phyloP scores from a whole-genome alignment of 2,329 filamentous ascomycete genomes.

The Berkeleyomyces basicola region DNA sequence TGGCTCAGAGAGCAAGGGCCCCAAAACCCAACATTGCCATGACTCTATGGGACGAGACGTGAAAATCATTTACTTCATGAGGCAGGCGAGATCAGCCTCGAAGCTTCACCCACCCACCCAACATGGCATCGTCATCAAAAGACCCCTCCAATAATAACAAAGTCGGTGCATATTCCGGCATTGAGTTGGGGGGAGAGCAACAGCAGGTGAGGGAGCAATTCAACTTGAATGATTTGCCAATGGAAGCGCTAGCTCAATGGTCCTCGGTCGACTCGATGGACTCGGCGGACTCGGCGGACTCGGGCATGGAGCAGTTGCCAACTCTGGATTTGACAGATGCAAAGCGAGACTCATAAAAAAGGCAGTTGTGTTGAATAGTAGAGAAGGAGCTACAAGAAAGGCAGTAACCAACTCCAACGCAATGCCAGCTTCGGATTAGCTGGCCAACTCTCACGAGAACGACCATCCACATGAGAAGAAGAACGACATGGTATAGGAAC shows the following conservation, averaged over 20 bases:
- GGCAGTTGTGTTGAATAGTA: background rate
- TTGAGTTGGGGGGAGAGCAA: background rate
- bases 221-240: background rate
- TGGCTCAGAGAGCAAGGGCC: background rate
- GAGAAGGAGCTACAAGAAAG: background rate
- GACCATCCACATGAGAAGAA: background rate
- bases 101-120: background rate
- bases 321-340: background rate
- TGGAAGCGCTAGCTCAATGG: background rate
- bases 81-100: background rate
- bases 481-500: background rate
- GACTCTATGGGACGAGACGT: background rate
- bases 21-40: background rate
- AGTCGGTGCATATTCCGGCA: background rate
- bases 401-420: background rate
- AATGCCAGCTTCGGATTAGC: background rate
- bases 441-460: background rate
- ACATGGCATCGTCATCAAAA: background rate
- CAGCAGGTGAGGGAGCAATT: background rate
- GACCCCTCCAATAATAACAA: background rate
- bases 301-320: background rate
- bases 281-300: too few species aligned
- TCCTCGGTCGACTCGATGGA: too few species aligned
- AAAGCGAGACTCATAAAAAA: background rate
- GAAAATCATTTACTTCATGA: conserved; percentile 2